Percentiles rank a stretch among this genome's conserved stretches.
phyloP scores from a whole-genome alignment of 495 filamentous ascomycete species.

The Lasiosphaeria ovina region DNA sequence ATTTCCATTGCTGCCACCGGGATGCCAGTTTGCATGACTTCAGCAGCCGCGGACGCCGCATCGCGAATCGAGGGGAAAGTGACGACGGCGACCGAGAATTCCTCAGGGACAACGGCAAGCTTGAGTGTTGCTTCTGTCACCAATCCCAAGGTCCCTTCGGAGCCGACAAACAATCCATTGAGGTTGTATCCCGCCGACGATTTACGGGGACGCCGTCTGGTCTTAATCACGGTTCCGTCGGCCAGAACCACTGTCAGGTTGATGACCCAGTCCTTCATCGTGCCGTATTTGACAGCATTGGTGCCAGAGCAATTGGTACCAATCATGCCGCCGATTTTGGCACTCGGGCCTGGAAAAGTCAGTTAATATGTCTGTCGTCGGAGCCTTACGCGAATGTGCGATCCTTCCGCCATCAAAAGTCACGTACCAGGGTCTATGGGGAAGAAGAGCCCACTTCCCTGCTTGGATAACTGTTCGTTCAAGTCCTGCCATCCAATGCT shows the following conservation, averaged over 20 bases:
- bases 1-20: slow-evolving; percentile 80
- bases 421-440: slow-evolving; percentile 74
- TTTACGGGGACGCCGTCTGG: slow-evolving; percentile 68
- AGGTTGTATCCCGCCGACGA: slow-evolving; percentile 81
- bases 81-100: slow-evolving; percentile 72
- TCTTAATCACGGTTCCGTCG: slow-evolving; percentile 78
- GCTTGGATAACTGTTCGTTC: slow-evolving; percentile 70
- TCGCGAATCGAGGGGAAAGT: slow-evolving; percentile 71
- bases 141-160: slow-evolving; percentile 74
- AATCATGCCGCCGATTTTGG: slow-evolving; percentile 72
- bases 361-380: slow-evolving; percentile 16
- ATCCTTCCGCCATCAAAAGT: background rate
- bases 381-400: background rate
- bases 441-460: slow-evolving; percentile 78
- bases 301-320: slow-evolving; percentile 79
- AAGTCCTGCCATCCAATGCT: slow-evolving; percentile 88
- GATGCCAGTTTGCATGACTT: slow-evolving; percentile 68
- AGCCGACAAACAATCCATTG: slow-evolving; percentile 72
- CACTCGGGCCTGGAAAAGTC: slow-evolving; percentile 48
- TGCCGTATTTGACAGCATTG: slow-evolving; percentile 78
- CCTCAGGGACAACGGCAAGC: slow-evolving; percentile 68
- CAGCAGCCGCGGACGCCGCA: slow-evolving; percentile 66
- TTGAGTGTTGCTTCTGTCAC: slow-evolving; percentile 77
- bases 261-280: slow-evolving; percentile 86
- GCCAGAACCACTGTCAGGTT: slow-evolving; percentile 77